Evolutionary conservation across 305 asterid species (phyloP), one percentile per base, ranked within the genome.

Genomic region (Fraxinus baroniana): DNA sequence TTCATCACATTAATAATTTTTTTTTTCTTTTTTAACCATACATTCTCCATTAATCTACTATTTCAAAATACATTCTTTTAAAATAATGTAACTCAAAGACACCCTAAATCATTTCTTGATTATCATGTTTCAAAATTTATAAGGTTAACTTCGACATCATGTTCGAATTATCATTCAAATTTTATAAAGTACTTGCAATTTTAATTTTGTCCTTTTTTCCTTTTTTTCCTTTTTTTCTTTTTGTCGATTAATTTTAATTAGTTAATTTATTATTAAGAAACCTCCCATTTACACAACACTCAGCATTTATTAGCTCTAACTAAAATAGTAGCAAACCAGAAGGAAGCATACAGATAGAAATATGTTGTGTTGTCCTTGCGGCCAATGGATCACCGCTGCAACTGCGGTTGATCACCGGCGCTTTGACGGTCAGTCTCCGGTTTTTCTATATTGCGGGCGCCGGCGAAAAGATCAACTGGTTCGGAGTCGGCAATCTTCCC

Each of bases 381-480:
- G 12, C 20, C 20, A 20, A 5, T 26, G 26, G n/a, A 68, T 68
- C 74, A 68, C 4, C 36, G 39, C 74, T 12, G 74, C 74, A 4
- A 24, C 74, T 68, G 36, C 17, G 37, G 28, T 80, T 30, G 36
- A n/a, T 71, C n/a, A 24, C 7, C 5, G 10, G 73, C 17, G 12
- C 41, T 55, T 35, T 22, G 49, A 28, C 32, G 33, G 18, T 37
- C 80, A 6, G 78, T 46, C 26, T 17, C 41, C 22, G 77, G 78
- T 37, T 87, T 82, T 7, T 84, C 74, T 18, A 84, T 77, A 15
- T 84, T 86, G 9, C 62, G 86, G 66, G 90, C 87, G 28, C 86
- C 30, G 66, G 91, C 83, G 70, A 84, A 91, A 7, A 89, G 85
- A 37, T 91, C 86, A 2, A 86, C 80, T 1, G 87, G 87, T 79